A percentile compares a stretch with the other conserved stretches of the same genome.
Conservation (phyloP, 2,329 filamentous ascomycete species). For the Calycina marina region DNA sequence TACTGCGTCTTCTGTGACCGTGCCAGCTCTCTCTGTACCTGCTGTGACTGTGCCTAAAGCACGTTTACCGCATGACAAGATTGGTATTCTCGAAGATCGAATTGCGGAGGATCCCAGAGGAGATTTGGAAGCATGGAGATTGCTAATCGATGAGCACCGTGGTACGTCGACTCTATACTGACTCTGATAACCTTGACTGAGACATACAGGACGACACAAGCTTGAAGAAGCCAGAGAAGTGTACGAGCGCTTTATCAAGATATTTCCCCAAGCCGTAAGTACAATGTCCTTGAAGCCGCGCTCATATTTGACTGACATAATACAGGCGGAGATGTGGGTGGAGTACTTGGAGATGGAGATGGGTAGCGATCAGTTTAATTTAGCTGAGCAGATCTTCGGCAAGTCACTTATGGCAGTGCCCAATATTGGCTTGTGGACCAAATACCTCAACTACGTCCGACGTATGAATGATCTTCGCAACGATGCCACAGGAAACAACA, state of each 20-base stretch:
- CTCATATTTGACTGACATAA: conserved; percentile 22
- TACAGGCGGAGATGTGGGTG: conserved; percentile 80
- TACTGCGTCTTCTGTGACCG: conserved; percentile 15
- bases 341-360: conserved; percentile 83
- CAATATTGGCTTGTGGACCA: conserved; percentile 77
- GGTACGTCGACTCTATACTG: not conserved
- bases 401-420: conserved; percentile 65
- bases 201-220: conserved; percentile 50
- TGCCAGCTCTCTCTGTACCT: conserved; percentile 9
- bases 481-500: conserved; percentile 62
- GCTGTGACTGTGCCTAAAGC: conserved; percentile 19
- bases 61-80: conserved; percentile 23
- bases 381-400: conserved; percentile 72
- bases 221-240: conserved; percentile 65
- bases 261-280: conserved; percentile 87
- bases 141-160: conserved; percentile 72
- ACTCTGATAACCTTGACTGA: not conserved
- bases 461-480: conserved; percentile 76
- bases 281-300: conserved; percentile 4
- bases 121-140: conserved; percentile 83
- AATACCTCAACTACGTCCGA: conserved; percentile 91
- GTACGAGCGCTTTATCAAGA: conserved; percentile 74
- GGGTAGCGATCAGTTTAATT: conserved; percentile 65
- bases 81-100: conserved; percentile 58
- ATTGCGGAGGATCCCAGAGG: conserved; percentile 86